Base-by-base conservation (phyloP, 2,329 filamentous ascomycete species). In the Colletotrichum sp. region DNA sequence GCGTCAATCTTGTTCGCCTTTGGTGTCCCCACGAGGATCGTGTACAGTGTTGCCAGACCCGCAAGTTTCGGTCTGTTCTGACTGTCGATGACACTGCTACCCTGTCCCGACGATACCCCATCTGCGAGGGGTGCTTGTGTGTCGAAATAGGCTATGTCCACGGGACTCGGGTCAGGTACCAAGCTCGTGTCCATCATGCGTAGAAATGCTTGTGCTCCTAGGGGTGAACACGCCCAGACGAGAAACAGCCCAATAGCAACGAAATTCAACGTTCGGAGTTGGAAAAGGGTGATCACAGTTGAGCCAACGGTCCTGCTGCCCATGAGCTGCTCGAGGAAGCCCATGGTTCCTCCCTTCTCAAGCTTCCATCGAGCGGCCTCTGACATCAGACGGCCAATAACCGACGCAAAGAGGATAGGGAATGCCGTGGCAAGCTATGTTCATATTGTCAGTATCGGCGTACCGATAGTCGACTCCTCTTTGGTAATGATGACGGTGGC, bases 171-270 rank as follows among this genome's bases (percentile, higher is more conserved):
- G 1, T 18, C 8, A 8, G 32, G 18, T 5, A 28, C 44, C 6
- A 28, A 21, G 3, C 36, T 21, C 10, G 66, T 55, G 4, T 69
- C 36, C 18, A 77, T 55, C 34, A 76, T 68, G 2, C 81, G 81
- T 36, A 83, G 68, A 16, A 81, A 66, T 0, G 81, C 78, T 76
- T 84, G 82, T n/a, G 78, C 78, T 15, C 82, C 83, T 5, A 84
- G 71, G 2, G 82, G 82, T 7, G 82, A 83, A 18, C 83, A 75
- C 26, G 77, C 76, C 82, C 83, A 84, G 15, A 82, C 32, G 1
- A 83, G 16, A 8, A 83, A 60, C 15, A 84, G 71, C 2, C 67
- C 69, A 5, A 82, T 8, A 1, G 78, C 79, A 8, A 84, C 75
- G 6, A 79, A 21, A 66, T 83, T 82, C 63, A 82, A 74, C 3